These are phyloP conservation scores for Ogataea henricii DNA, from an alignment of 805 yeast species.

Conservation along the genomic window DNA sequence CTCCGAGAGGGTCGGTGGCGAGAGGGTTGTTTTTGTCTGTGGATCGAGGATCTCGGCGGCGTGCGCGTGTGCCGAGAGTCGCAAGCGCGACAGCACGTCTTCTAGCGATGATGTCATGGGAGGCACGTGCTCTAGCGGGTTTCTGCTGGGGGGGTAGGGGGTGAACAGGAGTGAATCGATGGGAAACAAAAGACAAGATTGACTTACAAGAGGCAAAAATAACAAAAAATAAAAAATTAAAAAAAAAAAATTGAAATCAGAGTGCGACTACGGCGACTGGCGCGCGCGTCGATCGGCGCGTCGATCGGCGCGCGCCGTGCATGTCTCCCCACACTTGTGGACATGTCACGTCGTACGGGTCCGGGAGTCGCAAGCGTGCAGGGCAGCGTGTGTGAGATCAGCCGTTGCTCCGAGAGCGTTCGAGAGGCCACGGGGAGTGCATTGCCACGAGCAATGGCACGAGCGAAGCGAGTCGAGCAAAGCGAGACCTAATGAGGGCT, in stretches of 20 bases:
- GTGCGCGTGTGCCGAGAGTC: conserved; percentile 2
- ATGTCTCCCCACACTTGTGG: not conserved
- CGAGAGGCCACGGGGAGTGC: no score
- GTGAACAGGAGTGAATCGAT: no score
- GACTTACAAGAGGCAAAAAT: no score
- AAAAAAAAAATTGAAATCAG: not conserved
- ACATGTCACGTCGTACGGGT: not conserved
- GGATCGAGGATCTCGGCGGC: conserved; percentile 22
- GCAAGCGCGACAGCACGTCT: conserved; percentile 12
- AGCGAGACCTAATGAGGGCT: no score
- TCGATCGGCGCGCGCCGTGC: not conserved
- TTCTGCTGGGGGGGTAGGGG: no score
- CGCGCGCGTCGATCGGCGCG: conserved; percentile 1
- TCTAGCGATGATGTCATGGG: not conserved
- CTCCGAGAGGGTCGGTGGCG: conserved; percentile 9
- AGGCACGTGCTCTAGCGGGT: no score
- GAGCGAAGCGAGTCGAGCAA: no score
- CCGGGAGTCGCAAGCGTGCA: not conserved
- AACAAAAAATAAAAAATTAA: not conserved
- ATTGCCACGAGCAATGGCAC: no score
- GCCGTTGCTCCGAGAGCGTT: not conserved
- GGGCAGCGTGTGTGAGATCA: not conserved
- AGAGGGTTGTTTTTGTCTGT: conserved; percentile 12
- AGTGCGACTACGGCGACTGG: no score
- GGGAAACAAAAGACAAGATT: no score